Base-by-base conservation (phyloP, 2,329 filamentous ascomycete genomes). In the Diaporthe sp. region DNA sequence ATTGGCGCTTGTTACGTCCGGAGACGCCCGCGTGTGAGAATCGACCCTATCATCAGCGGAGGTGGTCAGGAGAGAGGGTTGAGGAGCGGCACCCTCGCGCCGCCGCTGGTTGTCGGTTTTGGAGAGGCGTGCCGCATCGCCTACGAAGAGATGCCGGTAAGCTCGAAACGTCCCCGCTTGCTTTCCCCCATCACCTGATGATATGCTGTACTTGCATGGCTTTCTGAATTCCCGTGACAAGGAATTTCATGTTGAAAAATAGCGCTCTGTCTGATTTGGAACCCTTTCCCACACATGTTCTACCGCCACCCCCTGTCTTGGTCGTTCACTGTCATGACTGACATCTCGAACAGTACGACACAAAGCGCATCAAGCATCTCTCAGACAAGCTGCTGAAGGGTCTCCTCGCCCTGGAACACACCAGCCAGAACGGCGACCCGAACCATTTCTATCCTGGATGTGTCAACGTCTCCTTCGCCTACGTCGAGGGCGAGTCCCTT, bases 381-480 rank as follows among this genome's bases (percentile, higher is more conserved):
- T 98, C 97, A 15, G 94, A 98, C 82, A 93, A 94, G 72, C 90
- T 99, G 37, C 89, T 95, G 55, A 92, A 94, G 25, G 96, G 95
- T 3, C 92, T 99, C 4, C 88, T 99, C 28, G 85, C 94, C 8
- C 91, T 99, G 87, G 97, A 98, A 84, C 97, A 99, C 85, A 98
- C 97, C 2, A 91, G 90, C 12, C 92, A 98, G 80, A 99, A 99
- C 81, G 97, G 97, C 70, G 95, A 97, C 80, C 89, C 92, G 2
- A 85, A 93, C 6, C 90, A 91, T 71, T 97, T 97, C 85, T 99
- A 99, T 83, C 95, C 97, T 2, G 97, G 97, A 78, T 99, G 97
- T 81, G 96, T 99, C 77, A 99, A 99, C 84, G 94, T 99, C 15
- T 99, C 97, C 0, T 99, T 99, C 82, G 96, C 97, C 47, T 99